Base-by-base conservation (phyloP, 2,329 filamentous ascomycete species). In the Aureobasidium sp. region DNA sequence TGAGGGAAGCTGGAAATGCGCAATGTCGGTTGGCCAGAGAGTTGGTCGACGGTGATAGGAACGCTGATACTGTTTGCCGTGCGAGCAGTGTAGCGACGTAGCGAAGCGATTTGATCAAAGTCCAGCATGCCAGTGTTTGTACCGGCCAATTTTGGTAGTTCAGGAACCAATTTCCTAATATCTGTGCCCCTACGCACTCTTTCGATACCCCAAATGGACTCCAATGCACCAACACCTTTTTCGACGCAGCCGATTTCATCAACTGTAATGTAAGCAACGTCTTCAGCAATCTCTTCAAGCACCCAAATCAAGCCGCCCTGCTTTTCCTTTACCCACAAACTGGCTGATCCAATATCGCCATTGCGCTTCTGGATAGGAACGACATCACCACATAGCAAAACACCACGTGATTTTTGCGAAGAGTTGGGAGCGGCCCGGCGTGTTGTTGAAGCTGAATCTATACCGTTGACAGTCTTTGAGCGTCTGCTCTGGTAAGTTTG, bases 301-400 rank as follows among this genome's bases (percentile, higher is more conserved):
- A 99, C 94, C 94, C 94, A 99, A 64, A 99, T 97, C 64, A 99
- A 77, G 10, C 93, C 92, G 58, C 91, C 87, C 53, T 88, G 85
- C 75, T 99, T 99, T 75, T 99, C 94, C 78, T 99, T 99, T 3
- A 99, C 94, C 94, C 94, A 99, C 42, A 99, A 78, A 75, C 92
- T 97, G 41, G 94, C 94, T 63, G 94, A 92, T 2, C 94, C 94
- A 5, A 88, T 93, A 12, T 88, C 84, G 4, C 94, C 94, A 70
- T 99, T 96, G 64, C 94, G 86, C 76, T 97, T 99, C 73, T 92
- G 89, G 64, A 99, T 99, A 0, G 94, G 94, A 20, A 99, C 91
- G n/a, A 99, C 93, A 73, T 99, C 94, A 47, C 94, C 94, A 68
- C 94, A 99, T 1, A 99, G 82, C 58, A 99, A 76, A 29, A 99